Base-by-base conservation (phyloP, 2,329 filamentous ascomycete genomes). In the Epichloe sibirici region DNA sequence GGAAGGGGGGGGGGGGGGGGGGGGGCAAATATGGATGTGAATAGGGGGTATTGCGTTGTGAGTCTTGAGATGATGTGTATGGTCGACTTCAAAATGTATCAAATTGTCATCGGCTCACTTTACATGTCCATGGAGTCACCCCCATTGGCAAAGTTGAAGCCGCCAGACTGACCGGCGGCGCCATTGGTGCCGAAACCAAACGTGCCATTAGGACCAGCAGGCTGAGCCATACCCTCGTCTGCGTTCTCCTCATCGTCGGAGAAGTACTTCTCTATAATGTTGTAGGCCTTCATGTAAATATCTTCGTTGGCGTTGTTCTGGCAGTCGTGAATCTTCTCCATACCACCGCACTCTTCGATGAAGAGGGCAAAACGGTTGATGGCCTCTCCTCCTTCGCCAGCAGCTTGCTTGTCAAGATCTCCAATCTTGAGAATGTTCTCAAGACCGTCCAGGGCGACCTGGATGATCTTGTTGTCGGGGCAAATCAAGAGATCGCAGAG, bases 241-340 rank as follows among this genome's bases (percentile, higher is more conserved):
- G 90, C 90, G 63, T 90, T 90, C 66, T 95, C 93, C 52, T 97
- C 93, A 61, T 98, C 93, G 65, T 98, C 93, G 0, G 90, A 96
- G 76, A 98, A 98, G 81, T 98, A 98, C 77, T 96, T 96, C 79
- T 98, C 93, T 61, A 98, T 98, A 72, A 98, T 98, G 80, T 95
- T 97, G 80, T 97, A 98, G 0, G 93, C 93, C 83, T 98, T 98
- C 91, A 98, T 97, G 79, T 98, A 98, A 63, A 98, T 98, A 74
- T 98, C 93, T 74, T 98, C 93, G 74, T 98, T 98, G 76, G 91
- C 91, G 65, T 98, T 98, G 77, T 94, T 96, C 78, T 98, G 93
- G 81, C 93, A 97, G 63, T 97, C 91, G 74, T 98, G 93, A 62
- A 98, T 97, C 85, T 97, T 97, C 77, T 97, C 93, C 93, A 98